A percentile compares a stretch with the other conserved stretches of the same genome.
Evolutionary conservation across 78 protist genomes (phyloP).

Genomic region (Monosiga brevicollis): DNA sequence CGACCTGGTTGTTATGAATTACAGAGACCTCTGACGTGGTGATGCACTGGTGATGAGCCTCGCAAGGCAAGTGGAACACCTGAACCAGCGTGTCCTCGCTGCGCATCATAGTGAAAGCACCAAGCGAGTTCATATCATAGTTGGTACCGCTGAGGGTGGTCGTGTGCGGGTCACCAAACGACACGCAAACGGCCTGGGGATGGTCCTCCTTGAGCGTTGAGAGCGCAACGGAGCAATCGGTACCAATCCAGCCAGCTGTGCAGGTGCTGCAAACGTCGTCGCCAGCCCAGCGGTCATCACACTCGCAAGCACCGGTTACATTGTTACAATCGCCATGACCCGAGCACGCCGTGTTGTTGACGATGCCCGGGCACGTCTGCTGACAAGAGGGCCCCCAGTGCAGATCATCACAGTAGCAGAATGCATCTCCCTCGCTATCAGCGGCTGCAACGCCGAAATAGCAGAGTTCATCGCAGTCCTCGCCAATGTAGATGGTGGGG

Average conservation of each 20-base stretch:
- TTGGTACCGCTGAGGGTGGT: neutral
- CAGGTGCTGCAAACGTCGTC: neutral
- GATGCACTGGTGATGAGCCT: neutral
- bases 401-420: neutral
- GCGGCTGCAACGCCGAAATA: neutral
- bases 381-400: neutral
- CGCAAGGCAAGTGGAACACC: neutral
- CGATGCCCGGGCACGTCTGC: neutral
- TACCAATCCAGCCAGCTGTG: neutral
- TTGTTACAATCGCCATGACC: neutral
- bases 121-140: neutral
- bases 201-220: neutral
- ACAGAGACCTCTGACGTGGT: neutral
- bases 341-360: neutral
- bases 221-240: neutral
- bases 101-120: neutral
- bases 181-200: neutral
- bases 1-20: neutral
- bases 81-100: neutral
- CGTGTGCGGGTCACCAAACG: neutral
- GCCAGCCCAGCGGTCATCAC: neutral
- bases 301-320: neutral
- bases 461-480: neutral
- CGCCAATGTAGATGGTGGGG: neutral
- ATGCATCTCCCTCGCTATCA: neutral